These are phyloP conservation scores for Clitoria ternatea DNA, from an alignment of 306 rosid genomes.

Conservation along the genomic window DNA sequence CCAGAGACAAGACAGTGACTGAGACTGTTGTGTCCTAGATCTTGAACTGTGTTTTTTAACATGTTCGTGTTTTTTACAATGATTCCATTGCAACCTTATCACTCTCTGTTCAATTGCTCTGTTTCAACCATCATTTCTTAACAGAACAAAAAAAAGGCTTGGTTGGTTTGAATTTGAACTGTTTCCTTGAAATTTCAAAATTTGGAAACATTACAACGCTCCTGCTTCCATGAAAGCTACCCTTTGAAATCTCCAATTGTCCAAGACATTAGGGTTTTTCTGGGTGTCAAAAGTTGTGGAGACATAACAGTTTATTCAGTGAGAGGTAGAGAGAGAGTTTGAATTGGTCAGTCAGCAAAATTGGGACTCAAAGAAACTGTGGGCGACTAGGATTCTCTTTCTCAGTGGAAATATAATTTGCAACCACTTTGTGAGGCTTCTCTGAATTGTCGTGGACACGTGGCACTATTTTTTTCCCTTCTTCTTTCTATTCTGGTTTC, in stretches of 20 bases:
- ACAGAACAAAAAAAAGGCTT: neutral
- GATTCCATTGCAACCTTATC: slow-evolving; percentile 6
- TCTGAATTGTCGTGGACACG: slow-evolving; percentile 22
- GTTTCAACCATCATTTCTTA: neutral
- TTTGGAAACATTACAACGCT: neutral
- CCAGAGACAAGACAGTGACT: slow-evolving; percentile 21
- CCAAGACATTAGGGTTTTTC: neutral
- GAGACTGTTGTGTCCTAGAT: slow-evolving; percentile 24
- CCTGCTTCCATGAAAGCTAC: slow-evolving; percentile 15
- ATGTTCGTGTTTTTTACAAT: slow-evolving; percentile 9
- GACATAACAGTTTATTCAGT: neutral
- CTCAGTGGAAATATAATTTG: neutral
- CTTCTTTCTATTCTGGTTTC: slow-evolving; percentile 17
- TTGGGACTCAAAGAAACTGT: slow-evolving; percentile 17
- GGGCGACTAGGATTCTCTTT: slow-evolving; percentile 12
- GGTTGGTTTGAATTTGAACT: slow-evolving; percentile 11
- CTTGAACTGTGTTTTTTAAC: slow-evolving; percentile 26
- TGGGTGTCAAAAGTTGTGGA: neutral
- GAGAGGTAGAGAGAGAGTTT: neutral
- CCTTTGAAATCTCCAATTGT: slow-evolving; percentile 1
- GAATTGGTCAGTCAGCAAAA: slow-evolving; percentile 23
- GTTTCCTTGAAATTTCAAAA: slow-evolving; percentile 15
- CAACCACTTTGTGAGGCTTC: slow-evolving; percentile 12
- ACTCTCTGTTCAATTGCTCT: slow-evolving; percentile 10
- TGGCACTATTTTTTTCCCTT: slow-evolving; percentile 19